A percentile compares a stretch with the other conserved stretches of the same genome.
These are phyloP conservation scores for Trichosporon asahii DNA, from an alignment of 1,284 basidiomycete genomes.

Conservation along the genomic window DNA sequence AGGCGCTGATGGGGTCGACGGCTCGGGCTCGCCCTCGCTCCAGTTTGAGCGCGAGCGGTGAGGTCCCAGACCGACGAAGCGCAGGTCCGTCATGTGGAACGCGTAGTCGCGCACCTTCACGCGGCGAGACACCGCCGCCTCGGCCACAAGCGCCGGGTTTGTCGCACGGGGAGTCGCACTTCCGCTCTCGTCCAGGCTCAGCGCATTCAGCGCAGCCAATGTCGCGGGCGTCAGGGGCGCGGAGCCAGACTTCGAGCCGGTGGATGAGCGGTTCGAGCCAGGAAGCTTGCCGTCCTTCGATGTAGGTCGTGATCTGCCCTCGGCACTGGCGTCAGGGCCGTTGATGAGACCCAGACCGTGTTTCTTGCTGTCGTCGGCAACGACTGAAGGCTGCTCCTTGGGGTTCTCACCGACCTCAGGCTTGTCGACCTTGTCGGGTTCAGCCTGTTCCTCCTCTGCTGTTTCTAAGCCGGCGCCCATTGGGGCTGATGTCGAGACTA, in stretches of 20 bases:
- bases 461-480: neutral
- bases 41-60: conserved; percentile 22
- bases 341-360: neutral
- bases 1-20: neutral
- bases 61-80: conserved; percentile 32
- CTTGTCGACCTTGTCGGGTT: neutral
- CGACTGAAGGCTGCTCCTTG: neutral
- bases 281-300: neutral
- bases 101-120: conserved; percentile 45
- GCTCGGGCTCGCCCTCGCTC: conserved; percentile 25
- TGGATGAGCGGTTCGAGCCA: neutral
- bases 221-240: conserved; percentile 3
- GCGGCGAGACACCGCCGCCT: conserved; percentile 18
- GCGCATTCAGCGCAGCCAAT: neutral
- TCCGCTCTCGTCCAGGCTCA: neutral
- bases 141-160: conserved; percentile 2
- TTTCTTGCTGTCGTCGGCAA: neutral
- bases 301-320: neutral
- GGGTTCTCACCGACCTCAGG: neutral
- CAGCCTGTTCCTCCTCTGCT: conserved; percentile 1
- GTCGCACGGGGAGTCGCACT: neutral
- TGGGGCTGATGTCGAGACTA: neutral
- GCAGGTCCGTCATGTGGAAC: conserved; percentile 34
- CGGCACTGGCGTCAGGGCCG: neutral
- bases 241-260: neutral